Conservation (phyloP, 352 stramenopile genomes). For the Pythium folliculosum region DNA sequence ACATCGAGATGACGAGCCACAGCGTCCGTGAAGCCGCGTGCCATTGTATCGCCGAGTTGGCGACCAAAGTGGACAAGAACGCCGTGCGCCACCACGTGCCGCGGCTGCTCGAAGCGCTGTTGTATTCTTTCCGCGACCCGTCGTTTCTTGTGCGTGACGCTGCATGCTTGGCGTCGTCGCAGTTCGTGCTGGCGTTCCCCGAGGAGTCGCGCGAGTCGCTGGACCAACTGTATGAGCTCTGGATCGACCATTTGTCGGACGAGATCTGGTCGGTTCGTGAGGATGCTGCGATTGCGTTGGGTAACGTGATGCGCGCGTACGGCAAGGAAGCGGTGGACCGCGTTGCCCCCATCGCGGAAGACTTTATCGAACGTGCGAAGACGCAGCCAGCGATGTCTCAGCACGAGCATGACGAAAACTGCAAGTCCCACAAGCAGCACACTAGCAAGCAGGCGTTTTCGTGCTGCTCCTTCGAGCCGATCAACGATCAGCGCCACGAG, state of each 20-base stretch:
- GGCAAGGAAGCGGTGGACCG: constrained; percentile 76
- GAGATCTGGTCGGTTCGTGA: constrained; percentile 98
- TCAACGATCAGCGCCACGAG: constrained; percentile 87
- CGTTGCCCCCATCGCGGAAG: constrained; percentile 63
- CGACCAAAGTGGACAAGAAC: constrained; percentile 80
- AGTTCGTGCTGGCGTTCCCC: constrained; percentile 82
- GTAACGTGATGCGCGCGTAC: constrained; percentile 93
- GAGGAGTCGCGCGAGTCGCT: constrained; percentile 89
- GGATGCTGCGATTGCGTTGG: constrained; percentile 94
- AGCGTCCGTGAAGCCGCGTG: constrained; percentile 95
- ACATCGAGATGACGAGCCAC: constrained; percentile 95
- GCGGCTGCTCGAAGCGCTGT: constrained; percentile 79
- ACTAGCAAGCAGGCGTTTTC: constrained; percentile 93
- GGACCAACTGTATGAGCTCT: constrained; percentile 85
- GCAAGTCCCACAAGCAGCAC: constrained; percentile 92
- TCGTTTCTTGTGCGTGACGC: constrained; percentile 96
- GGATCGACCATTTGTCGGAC: constrained; percentile 96
- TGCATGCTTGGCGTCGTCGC: constrained; percentile 88
- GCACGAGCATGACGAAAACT: constrained; percentile 90
- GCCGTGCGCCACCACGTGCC: constrained; percentile 73
- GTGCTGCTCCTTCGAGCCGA: constrained; percentile 95
- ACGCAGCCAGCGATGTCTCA: constrained; percentile 91
- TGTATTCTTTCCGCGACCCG: constrained; percentile 96
- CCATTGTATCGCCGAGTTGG: constrained; percentile 95
- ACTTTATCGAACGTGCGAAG: constrained; percentile 86